These are phyloP conservation scores for Ceratobasidium sp. DNA, from an alignment of 1,284 basidiomycete genomes.

Conservation along the genomic window DNA sequence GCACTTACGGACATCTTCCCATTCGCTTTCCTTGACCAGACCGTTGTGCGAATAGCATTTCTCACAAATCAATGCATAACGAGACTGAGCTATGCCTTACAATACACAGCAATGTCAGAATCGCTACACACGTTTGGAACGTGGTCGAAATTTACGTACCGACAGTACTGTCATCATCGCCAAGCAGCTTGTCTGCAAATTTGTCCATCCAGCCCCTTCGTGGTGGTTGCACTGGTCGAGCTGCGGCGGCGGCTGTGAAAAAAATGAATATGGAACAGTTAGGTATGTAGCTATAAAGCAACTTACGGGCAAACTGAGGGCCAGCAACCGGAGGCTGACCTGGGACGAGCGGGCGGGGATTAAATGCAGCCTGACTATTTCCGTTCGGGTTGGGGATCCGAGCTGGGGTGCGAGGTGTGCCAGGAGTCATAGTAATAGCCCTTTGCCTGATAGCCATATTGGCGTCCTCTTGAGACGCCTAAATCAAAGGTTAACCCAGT, in stretches of 20 bases:
- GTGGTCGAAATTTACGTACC: slow-evolving; percentile 47
- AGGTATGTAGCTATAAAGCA: not conserved
- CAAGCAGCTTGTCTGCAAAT: slow-evolving; percentile 83
- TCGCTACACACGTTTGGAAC: not conserved
- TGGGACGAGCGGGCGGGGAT: slow-evolving; percentile 7
- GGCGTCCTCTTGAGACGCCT: slow-evolving; percentile 23
- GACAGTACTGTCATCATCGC: slow-evolving; percentile 73
- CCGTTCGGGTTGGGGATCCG: slow-evolving; percentile 15
- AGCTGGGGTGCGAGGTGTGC: slow-evolving; percentile 23
- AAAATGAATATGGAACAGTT: not conserved
- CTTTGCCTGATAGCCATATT: slow-evolving; percentile 20
- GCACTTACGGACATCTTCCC: slow-evolving; percentile 87
- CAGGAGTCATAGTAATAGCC: slow-evolving; percentile 28
- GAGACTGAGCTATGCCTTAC: slow-evolving; percentile 52
- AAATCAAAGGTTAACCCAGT: slow-evolving; percentile 20
- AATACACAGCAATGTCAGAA: not conserved
- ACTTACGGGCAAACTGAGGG: slow-evolving; percentile 33
- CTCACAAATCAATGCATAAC: slow-evolving; percentile 94
- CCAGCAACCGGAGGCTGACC: not conserved
- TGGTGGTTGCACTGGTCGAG: slow-evolving; percentile 60
- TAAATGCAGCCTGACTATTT: slow-evolving; percentile 11
- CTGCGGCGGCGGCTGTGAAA: slow-evolving; percentile 52
- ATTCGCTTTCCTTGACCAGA: slow-evolving; percentile 86
- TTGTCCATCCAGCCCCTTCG: slow-evolving; percentile 89
- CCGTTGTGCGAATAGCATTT: slow-evolving; percentile 96